phyloP scores from a whole-genome alignment of 1,284 basidiomycete genomes.

The Exobasidium cylindrosporum region DNA sequence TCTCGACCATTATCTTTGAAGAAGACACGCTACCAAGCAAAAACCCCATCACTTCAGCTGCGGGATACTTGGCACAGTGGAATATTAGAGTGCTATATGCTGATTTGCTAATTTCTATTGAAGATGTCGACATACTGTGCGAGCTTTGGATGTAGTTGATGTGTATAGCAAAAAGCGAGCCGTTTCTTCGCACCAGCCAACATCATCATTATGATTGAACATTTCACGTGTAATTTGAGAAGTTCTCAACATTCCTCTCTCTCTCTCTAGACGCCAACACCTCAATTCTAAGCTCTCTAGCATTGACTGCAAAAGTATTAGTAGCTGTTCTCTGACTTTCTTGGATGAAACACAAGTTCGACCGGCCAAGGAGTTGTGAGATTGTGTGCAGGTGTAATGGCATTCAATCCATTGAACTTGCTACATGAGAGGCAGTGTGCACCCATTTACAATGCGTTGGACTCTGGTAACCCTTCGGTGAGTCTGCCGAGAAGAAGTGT shows the following conservation, averaged over 20 bases:
- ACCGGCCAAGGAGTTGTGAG: background rate
- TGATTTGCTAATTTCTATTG: conserved; percentile 1
- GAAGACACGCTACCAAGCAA: background rate
- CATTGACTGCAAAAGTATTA: too few species aligned
- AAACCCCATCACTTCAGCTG: background rate
- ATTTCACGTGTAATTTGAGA: too few species aligned
- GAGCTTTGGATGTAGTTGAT: too few species aligned
- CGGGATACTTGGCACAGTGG: conserved; percentile 10
- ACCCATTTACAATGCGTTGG: conserved; percentile 38
- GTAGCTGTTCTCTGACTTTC: too few species aligned
- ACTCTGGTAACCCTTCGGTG: conserved; percentile 29
- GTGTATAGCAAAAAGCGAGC: too few species aligned
- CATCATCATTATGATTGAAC: too few species aligned
- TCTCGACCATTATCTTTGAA: too few species aligned
- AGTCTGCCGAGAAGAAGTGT: too few species aligned
- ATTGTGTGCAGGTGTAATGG: conserved; percentile 6
- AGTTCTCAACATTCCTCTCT: too few species aligned
- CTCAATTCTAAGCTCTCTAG: too few species aligned
- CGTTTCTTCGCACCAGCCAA: background rate
- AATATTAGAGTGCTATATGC: conserved; percentile 10
- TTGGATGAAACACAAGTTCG: background rate
- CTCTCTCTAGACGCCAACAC: too few species aligned
- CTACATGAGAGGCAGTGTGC: conserved; percentile 38
- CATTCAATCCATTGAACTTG: conserved; percentile 30
- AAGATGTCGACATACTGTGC: background rate